phyloP scores from a whole-genome alignment of 140 eudicot species.

The Cichorium intybus region DNA sequence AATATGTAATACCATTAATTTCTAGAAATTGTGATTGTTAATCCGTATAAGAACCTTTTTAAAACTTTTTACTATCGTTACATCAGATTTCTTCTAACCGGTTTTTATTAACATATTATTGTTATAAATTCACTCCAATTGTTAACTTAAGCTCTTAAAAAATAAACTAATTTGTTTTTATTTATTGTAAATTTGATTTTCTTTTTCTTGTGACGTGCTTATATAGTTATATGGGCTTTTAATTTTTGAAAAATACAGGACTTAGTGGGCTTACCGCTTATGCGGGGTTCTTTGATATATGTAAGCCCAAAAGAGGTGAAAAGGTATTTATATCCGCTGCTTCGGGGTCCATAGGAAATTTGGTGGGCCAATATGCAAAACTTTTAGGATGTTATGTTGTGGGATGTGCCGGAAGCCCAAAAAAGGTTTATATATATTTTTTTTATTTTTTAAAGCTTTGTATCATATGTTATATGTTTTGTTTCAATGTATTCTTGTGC shows the following conservation, averaged over 20 bases:
- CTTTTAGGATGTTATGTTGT: conserved; percentile 79
- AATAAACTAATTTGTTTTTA: too few species aligned
- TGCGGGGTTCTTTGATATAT: conserved; percentile 62
- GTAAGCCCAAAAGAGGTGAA: conserved; percentile 76
- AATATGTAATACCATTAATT: too few species aligned
- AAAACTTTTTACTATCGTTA: too few species aligned
- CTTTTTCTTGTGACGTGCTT: background rate
- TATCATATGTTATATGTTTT: too few species aligned
- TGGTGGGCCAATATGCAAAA: conserved; percentile 86
- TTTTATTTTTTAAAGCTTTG: background rate
- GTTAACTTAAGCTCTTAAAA: too few species aligned
- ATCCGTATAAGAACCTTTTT: too few species aligned
- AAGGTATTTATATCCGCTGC: conserved; percentile 79
- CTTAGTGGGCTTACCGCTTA: conserved; percentile 82
- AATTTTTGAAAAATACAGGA: conserved; percentile 27
- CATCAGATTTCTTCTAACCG: too few species aligned
- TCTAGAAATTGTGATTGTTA: too few species aligned
- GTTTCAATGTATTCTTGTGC: too few species aligned
- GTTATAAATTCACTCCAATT: too few species aligned
- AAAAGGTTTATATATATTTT: conserved; percentile 40
- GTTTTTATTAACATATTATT: too few species aligned
- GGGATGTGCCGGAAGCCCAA: conserved; percentile 72
- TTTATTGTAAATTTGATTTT: background rate
- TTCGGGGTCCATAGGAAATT: conserved; percentile 72
- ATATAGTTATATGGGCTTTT: background rate